Evolutionary conservation across 1,139 yeast genomes (phyloP).

Genomic region (Scheffersomyces quercinus): DNA sequence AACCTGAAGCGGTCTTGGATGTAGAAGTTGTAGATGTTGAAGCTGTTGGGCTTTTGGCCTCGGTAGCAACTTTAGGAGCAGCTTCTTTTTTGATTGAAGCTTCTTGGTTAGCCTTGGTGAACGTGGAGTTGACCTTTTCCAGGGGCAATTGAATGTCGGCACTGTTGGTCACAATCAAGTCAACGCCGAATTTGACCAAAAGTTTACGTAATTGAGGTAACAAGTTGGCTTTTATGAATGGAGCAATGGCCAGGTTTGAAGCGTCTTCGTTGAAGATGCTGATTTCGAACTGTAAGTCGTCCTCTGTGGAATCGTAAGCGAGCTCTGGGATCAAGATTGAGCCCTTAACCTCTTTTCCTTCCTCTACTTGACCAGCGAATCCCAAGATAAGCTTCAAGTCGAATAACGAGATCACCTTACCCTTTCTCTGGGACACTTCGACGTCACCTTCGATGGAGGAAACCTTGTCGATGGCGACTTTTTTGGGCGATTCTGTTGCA

Average conservation of each 20-base stretch:
- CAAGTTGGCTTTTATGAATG: conserved; percentile 56
- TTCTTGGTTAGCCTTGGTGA: conserved; percentile 65
- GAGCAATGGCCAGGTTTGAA: conserved; percentile 51
- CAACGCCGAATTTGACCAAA: conserved; percentile 70
- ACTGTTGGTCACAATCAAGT: conserved; percentile 74
- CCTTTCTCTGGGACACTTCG: conserved; percentile 95
- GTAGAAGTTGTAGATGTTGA: background rate
- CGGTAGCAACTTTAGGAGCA: conserved; percentile 10
- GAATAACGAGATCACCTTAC: conserved; percentile 89
- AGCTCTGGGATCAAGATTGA: conserved; percentile 84
- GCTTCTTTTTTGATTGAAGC: conserved; percentile 7
- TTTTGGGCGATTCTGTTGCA: conserved; percentile 33
- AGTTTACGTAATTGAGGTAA: conserved; percentile 67
- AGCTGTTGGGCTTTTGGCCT: conserved; percentile 8
- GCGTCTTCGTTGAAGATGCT: conserved; percentile 62
- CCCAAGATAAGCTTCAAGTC: conserved; percentile 70
- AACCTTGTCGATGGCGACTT: conserved; percentile 51
- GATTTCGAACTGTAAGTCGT: conserved; percentile 82
- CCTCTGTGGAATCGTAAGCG: conserved; percentile 87
- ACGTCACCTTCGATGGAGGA: conserved; percentile 90
- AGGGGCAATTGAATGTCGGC: conserved; percentile 78
- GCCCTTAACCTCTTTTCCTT: conserved; percentile 49
- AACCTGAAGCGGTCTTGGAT: conserved; percentile 6
- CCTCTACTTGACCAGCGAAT: conserved; percentile 50
- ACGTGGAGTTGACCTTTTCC: conserved; percentile 65